Evolutionary conservation across 1,284 basidiomycete genomes (phyloP).

Genomic region (Phlebopus sp.): DNA sequence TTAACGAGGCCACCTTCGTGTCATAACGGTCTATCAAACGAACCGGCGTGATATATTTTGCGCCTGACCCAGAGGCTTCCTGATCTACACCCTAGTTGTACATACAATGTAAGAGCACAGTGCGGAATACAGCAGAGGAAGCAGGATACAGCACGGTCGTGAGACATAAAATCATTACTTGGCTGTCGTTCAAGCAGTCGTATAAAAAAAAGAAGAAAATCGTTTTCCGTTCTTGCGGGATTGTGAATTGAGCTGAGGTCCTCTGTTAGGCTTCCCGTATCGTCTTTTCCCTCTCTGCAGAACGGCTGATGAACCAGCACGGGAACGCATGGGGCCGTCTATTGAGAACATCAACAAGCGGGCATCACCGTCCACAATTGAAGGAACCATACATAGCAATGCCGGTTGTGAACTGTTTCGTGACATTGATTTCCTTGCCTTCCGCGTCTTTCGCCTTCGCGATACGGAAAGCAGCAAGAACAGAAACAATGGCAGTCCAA

Average conservation of each 20-base stretch:
- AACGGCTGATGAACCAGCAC: slow-evolving; percentile 23
- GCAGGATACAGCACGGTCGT: slow-evolving; percentile 1
- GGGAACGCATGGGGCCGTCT: slow-evolving; percentile 24
- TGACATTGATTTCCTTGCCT: slow-evolving; percentile 34
- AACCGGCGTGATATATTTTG: neutral
- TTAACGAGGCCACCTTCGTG: slow-evolving; percentile 91
- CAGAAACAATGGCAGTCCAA: slow-evolving; percentile 27
- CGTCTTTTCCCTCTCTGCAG: slow-evolving; percentile 5
- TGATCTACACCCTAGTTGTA: slow-evolving; percentile 10
- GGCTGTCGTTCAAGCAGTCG: neutral
- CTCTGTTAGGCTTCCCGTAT: slow-evolving; percentile 11
- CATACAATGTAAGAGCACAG: slow-evolving; percentile 3
- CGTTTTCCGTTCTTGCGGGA: neutral
- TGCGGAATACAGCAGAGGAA: neutral
- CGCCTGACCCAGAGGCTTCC: slow-evolving; percentile 2
- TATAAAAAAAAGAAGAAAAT: neutral
- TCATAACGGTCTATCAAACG: slow-evolving; percentile 41
- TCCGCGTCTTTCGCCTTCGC: slow-evolving; percentile 33
- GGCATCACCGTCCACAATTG: neutral
- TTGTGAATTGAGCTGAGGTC: neutral
- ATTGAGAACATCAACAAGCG: neutral
- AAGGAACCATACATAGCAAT: slow-evolving; percentile 28
- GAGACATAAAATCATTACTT: neutral
- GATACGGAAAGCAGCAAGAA: slow-evolving; percentile 40
- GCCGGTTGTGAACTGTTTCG: slow-evolving; percentile 31